A percentile compares a stretch with the other conserved stretches of the same genome.
Conservation (phyloP, 768 basidiomycete genomes). For the Chalciporus piperatus region DNA sequence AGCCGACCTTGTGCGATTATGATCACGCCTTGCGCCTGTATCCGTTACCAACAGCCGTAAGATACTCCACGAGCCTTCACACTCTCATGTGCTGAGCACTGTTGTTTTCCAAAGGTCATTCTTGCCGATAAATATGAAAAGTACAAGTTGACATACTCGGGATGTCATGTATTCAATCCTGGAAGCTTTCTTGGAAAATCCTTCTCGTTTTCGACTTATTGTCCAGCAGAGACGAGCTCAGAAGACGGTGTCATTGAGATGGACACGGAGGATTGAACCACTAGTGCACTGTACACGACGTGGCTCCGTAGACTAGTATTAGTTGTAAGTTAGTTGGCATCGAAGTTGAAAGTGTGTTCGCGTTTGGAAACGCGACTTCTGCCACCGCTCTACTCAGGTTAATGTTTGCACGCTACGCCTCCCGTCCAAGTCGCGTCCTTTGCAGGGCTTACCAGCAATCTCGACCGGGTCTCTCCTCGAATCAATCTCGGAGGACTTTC, state of each 20-base stretch:
- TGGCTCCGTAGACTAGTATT: too few relatives aligned
- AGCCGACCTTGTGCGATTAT: conserved; percentile 85
- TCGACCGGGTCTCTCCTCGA: not conserved
- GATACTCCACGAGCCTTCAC: conserved; percentile 24
- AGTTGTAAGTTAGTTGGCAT: not conserved
- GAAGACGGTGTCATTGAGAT: conserved; percentile 63
- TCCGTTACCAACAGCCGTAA: conserved; percentile 87
- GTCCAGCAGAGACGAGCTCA: conserved; percentile 79
- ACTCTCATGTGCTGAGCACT: conserved; percentile 5
- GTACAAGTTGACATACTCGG: conserved; percentile 95
- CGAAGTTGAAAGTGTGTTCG: too few relatives aligned
- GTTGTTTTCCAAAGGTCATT: conserved; percentile 56
- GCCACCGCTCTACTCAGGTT: conserved; percentile 1
- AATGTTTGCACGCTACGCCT: conserved; percentile 25
- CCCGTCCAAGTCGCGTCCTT: conserved; percentile 12
- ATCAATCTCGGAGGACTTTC: conserved; percentile 19
- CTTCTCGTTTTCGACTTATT: conserved; percentile 88
- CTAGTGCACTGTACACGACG: too few relatives aligned
- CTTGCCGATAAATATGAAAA: conserved; percentile 96
- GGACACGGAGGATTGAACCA: conserved; percentile 34
- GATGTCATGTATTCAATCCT: conserved; percentile 98
- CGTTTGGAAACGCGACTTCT: not conserved
- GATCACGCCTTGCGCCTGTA: conserved; percentile 92
- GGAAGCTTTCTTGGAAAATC: conserved; percentile 84
- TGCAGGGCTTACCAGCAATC: conserved; percentile 7